Evolutionary conservation across 2,329 filamentous ascomycete genomes (phyloP).

Genomic region (Penicillium sp.): DNA sequence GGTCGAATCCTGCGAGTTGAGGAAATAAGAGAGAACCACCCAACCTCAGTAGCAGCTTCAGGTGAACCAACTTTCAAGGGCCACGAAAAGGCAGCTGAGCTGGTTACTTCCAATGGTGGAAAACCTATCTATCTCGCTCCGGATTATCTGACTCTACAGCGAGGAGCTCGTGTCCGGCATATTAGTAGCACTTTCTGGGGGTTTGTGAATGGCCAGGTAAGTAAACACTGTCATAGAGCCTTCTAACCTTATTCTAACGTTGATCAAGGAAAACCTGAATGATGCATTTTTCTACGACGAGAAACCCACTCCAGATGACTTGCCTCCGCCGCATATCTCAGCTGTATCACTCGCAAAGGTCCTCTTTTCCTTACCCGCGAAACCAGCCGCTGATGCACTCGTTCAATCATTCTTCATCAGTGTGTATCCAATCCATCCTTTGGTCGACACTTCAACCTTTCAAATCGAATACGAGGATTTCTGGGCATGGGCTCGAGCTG

Average conservation of each 20-base stretch:
- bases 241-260: neutral
- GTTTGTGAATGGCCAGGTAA: slow-evolving; percentile 10
- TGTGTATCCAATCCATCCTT: slow-evolving; percentile 17
- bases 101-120: neutral
- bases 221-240: neutral
- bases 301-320: neutral
- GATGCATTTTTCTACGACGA: slow-evolving; percentile 13
- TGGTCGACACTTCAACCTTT: slow-evolving; percentile 16
- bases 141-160: slow-evolving; percentile 4
- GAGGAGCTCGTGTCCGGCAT: slow-evolving; percentile 7
- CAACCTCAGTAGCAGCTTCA: neutral
- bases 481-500: slow-evolving; percentile 16
- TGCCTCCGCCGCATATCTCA: slow-evolving; percentile 12
- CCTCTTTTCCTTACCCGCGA: slow-evolving; percentile 5
- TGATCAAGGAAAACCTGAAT: slow-evolving; percentile 1
- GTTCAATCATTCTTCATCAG: slow-evolving; percentile 12
- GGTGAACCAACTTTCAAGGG: neutral
- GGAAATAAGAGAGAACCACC: neutral
- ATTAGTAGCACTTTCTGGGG: slow-evolving; percentile 19
- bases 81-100: neutral
- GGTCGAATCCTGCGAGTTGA: slow-evolving; percentile 8
- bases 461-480: slow-evolving; percentile 17
- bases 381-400: slow-evolving; percentile 5
- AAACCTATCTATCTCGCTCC: neutral
- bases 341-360: slow-evolving; percentile 2